phyloP scores from a whole-genome alignment of 352 stramenopile species.

The Achlya hypogyna region DNA sequence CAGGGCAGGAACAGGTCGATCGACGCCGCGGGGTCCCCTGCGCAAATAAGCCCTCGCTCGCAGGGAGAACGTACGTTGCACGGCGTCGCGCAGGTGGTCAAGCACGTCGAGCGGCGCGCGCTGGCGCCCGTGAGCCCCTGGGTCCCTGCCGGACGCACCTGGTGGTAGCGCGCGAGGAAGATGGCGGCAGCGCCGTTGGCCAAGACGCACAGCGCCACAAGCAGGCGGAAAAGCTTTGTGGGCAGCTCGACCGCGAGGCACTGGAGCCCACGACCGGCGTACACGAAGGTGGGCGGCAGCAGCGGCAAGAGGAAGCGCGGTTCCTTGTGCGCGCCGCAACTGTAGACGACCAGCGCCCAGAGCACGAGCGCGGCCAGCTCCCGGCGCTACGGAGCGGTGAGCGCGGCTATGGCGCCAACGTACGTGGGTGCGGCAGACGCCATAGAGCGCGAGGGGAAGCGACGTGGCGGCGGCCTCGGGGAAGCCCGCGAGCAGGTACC shows the following conservation, averaged over 20 bases:
- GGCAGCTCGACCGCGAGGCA: constrained; percentile 45
- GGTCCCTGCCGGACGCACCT: constrained; percentile 17
- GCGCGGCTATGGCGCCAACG: background rate
- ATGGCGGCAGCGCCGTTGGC: constrained; percentile 53
- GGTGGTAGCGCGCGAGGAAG: constrained; percentile 62
- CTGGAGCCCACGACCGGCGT: constrained; percentile 62
- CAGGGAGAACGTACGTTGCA: constrained; percentile 50
- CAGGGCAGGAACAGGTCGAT: constrained; percentile 83
- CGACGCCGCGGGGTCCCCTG: constrained; percentile 33
- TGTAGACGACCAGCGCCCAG: constrained; percentile 69
- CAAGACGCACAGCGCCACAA: constrained; percentile 42
- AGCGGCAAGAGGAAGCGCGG: constrained; percentile 81
- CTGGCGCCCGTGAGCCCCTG: constrained; percentile 23
- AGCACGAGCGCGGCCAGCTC: constrained; percentile 54
- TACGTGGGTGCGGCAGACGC: constrained; percentile 52
- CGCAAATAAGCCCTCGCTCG: too few relatives aligned
- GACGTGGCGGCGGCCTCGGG: constrained; percentile 57
- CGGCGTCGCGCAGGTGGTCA: constrained; percentile 52
- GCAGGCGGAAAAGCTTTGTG: constrained; percentile 47
- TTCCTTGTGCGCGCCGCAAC: constrained; percentile 75
- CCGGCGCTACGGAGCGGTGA: constrained; percentile 20
- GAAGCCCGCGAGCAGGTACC: constrained; percentile 78
- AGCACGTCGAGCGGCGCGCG: constrained; percentile 68
- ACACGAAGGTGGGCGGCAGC: constrained; percentile 58
- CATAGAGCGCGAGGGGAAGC: constrained; percentile 36